Evolutionary conservation across 257 asterid species (phyloP).

Genomic region (Asclepias syriaca): DNA sequence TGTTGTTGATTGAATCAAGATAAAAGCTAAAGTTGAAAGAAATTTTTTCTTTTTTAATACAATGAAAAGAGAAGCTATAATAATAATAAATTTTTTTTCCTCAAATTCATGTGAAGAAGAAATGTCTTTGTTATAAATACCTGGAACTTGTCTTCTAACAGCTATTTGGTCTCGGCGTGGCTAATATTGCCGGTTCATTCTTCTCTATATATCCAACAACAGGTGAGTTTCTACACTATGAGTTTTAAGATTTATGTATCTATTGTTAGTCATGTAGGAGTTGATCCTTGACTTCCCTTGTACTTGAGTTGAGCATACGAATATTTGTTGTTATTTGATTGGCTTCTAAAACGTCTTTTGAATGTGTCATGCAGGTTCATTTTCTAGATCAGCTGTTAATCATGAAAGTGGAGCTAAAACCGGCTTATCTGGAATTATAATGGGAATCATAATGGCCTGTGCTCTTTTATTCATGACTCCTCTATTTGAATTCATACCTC

Average conservation of each 20-base stretch:
- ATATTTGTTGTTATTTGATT: conserved; percentile 11
- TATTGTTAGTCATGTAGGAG: conserved; percentile 12
- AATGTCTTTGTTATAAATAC: background rate
- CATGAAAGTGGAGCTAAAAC: conserved; percentile 99
- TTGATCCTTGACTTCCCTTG: conserved; percentile 12
- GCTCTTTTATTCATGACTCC: conserved; percentile 94
- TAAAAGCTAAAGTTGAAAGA: background rate
- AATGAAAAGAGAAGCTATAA: background rate
- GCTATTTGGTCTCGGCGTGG: conserved; percentile 98
- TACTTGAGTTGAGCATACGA: conserved; percentile 14
- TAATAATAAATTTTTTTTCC: background rate
- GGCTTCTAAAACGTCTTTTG: conserved; percentile 29
- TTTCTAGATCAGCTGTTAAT: conserved; percentile 98
- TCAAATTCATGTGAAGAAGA: background rate
- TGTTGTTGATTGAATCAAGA: background rate
- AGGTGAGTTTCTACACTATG: conserved; percentile 44
- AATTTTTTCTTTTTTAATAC: background rate
- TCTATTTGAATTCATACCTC: conserved; percentile 87
- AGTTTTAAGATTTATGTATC: conserved; percentile 11
- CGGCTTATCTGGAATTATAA: conserved; percentile 84
- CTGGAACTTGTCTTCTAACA: conserved; percentile 35
- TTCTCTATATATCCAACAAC: conserved; percentile 91
- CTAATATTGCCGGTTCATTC: conserved; percentile 92
- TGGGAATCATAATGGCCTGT: conserved; percentile 94
- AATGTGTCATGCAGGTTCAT: conserved; percentile 60